A percentile compares a stretch with the other conserved stretches of the same genome.
phyloP scores from a whole-genome alignment of 768 basidiomycete species.

The Roridomyces roridus region DNA sequence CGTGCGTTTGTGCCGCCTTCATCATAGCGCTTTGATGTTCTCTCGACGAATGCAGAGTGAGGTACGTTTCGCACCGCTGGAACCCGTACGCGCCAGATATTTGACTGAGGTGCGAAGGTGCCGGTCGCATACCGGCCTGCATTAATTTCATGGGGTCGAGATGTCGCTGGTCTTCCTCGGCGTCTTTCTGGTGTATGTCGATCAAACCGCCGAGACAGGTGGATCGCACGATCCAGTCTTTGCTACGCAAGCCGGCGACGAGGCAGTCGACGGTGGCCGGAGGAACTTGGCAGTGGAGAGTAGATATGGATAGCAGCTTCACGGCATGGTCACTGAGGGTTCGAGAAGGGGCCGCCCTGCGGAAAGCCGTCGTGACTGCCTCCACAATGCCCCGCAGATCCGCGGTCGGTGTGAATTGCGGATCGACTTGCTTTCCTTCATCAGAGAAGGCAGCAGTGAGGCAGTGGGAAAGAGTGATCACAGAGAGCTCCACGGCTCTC shows the following conservation, averaged over 20 bases:
- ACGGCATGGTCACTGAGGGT: constrained; percentile 59
- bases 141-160: constrained; percentile 59
- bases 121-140: constrained; percentile 35
- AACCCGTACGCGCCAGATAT: constrained; percentile 56
- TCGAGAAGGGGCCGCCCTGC: constrained; percentile 47
- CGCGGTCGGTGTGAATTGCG: constrained; percentile 44
- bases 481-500: constrained; percentile 53
- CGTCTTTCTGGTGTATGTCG: constrained; percentile 49
- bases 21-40: constrained; percentile 64
- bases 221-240: constrained; percentile 59
- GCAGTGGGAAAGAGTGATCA: constrained; percentile 60
- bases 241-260: constrained; percentile 60
- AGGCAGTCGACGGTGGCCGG: constrained; percentile 54
- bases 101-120: constrained; percentile 56
- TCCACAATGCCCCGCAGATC: constrained; percentile 52
- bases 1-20: constrained; percentile 47
- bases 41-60: constrained; percentile 44
- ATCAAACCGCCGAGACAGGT: constrained; percentile 59
- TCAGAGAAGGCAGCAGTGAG: constrained; percentile 50
- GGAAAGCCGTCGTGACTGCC: constrained; percentile 46
- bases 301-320: constrained; percentile 49
- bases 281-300: constrained; percentile 51
- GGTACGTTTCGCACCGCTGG: constrained; percentile 50
- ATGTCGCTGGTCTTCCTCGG: constrained; percentile 50
- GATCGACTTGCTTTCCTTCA: constrained; percentile 40